Base-by-base conservation (phyloP, 78 protist species). In the Dictyostelium brefeldianum region DNA sequence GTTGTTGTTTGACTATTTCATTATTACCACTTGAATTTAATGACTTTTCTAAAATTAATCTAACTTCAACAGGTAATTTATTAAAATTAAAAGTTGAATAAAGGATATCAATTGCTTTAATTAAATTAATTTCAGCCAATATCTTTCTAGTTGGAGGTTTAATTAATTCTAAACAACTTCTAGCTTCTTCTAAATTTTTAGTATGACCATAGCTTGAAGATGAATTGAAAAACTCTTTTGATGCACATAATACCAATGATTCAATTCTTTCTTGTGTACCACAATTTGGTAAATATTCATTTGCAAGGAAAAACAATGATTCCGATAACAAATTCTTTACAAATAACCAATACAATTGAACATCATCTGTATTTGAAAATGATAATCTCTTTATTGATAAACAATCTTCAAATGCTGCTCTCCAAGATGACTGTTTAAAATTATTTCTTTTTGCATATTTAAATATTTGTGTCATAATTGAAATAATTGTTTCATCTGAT, bases 61-160 rank as follows among this genome's bases (percentile, higher is more conserved):
- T 64, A 31, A 77, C 46, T 51, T 87, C 83, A 62, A 87, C 56
- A 12, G 93, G 93, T 48, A 87, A 27, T 71, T 87, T 74, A 9
- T 67, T 36, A 29, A 75, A 87, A 47, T 77, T 41, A 56, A 54
- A 87, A 17, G 22, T 50, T 27, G 64, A 53, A 47, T 77, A 59
- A 15, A 87, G 15, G 17, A 87, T 59, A 77, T 87, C 83, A 1
- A 71, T n/a, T 25, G 84, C 93, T 50, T 87, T 87, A 10, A 87
- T 48, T 10, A 87, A 25, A 77, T 87, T 87, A 15, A 77, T 27
- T 36, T 87, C 93, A 36, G 83, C 20, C 6, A 64, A 1, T 9
- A 87, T 87, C 51, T 64, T 87, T 87, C 80, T 77, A 17, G 84
- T 87, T 87, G 93, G 93, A 25, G 93, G 93, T 51, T 69, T 74